Evolutionary conservation across 2,329 filamentous ascomycete genomes (phyloP).

Genomic region (Triangularia verruculosa): DNA sequence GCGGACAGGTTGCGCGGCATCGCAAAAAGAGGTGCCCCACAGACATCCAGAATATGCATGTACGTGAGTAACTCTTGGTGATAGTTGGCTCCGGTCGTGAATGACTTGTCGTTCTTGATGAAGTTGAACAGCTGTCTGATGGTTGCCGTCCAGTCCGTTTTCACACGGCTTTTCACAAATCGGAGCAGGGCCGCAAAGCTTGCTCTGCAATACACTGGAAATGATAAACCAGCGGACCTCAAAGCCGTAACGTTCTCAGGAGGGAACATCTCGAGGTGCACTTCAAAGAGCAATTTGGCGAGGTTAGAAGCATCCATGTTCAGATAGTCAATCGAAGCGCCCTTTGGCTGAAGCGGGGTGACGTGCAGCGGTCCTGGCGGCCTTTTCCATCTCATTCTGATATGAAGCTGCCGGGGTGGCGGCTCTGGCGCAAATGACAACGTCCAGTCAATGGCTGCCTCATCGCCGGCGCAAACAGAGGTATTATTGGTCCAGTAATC

Average conservation of each 20-base stretch:
- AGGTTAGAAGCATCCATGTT: neutral
- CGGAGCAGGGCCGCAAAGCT: neutral
- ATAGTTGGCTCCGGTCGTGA: neutral
- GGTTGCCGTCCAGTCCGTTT: constrained; percentile 1
- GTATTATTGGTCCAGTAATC: constrained; percentile 17
- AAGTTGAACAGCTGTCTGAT: neutral
- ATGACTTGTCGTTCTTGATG: neutral
- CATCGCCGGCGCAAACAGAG: neutral
- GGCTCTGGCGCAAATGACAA: neutral
- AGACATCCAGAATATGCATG: constrained; percentile 8
- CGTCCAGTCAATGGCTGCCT: neutral
- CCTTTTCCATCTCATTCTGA: neutral
- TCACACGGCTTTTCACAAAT: constrained; percentile 6
- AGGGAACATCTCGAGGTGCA: neutral
- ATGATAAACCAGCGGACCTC: neutral
- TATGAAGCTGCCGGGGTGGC: neutral
- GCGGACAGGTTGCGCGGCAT: neutral
- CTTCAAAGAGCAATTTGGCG: neutral
- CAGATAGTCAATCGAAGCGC: neutral
- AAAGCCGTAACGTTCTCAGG: neutral
- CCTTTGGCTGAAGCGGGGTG: neutral
- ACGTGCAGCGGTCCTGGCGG: neutral
- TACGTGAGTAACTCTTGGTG: constrained; percentile 7
- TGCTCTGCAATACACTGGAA: neutral
- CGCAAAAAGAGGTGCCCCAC: neutral